Evolutionary conservation across 2,329 filamentous ascomycete genomes (phyloP).

Genomic region (Domatiomyces catenatus): DNA sequence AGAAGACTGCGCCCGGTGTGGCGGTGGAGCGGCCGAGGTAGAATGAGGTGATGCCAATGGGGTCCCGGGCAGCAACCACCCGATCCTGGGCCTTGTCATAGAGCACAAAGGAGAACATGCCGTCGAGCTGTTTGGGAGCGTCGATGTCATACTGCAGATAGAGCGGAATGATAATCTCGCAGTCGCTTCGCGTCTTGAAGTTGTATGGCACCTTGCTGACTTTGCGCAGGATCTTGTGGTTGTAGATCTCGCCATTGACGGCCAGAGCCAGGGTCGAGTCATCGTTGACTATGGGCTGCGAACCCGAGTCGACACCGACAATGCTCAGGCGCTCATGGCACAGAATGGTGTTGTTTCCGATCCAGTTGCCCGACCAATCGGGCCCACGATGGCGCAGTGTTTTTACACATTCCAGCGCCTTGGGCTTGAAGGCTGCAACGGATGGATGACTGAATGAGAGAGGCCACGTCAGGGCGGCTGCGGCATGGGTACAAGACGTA

Average conservation of each 20-base stretch:
- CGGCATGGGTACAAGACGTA: background rate
- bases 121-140: constrained; percentile 83
- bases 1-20: constrained; percentile 75
- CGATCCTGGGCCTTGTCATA: constrained; percentile 93
- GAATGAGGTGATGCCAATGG: constrained; percentile 92
- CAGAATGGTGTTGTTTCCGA: constrained; percentile 83
- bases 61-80: constrained; percentile 83
- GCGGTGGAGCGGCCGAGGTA: constrained; percentile 85
- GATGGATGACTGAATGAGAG: constrained; percentile 3
- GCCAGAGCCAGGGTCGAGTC: constrained; percentile 79
- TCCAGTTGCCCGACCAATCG: constrained; percentile 93
- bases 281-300: constrained; percentile 85
- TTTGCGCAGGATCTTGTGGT: constrained; percentile 91
- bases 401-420: constrained; percentile 25
- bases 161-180: constrained; percentile 97
- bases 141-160: constrained; percentile 87
- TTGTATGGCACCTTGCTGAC: constrained; percentile 67
- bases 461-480: constrained; percentile 5
- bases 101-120: constrained; percentile 98
- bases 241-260: constrained; percentile 99
- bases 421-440: constrained; percentile 21
- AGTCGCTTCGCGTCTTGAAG: constrained; percentile 98
- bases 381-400: constrained; percentile 91
- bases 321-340: constrained; percentile 96
- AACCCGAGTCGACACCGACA: constrained; percentile 90